A percentile compares a stretch with the other conserved stretches of the same genome.
Conservation (phyloP, 129 eudicot species). For the Escallonia herrerae region DNA sequence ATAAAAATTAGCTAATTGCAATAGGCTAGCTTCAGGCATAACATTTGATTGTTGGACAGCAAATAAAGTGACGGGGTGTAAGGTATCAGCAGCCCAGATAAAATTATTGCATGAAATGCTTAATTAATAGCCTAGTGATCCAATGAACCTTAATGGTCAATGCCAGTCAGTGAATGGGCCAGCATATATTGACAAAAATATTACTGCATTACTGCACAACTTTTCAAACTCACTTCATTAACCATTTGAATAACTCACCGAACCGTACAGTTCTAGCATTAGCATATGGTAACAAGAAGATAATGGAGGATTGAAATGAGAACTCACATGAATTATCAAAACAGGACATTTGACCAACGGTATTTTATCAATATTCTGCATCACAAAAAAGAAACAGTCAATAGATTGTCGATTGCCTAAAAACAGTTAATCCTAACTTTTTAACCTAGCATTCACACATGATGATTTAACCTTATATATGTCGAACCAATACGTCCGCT, state of each 20-base stretch:
- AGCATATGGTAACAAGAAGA: not conserved
- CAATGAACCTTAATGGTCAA: not conserved
- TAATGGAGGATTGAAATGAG: not conserved
- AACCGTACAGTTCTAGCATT: not conserved
- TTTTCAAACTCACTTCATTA: not conserved
- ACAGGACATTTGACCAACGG: conserved; percentile 79
- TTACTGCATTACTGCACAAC: not conserved
- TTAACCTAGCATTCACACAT: too few species aligned
- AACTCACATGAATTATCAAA: conserved; percentile 79
- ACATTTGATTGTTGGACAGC: too few species aligned
- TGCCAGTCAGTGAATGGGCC: not conserved
- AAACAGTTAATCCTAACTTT: not conserved
- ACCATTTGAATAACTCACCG: not conserved
- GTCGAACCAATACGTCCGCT: conserved; percentile 94
- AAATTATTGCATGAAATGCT: too few species aligned
- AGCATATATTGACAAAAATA: not conserved
- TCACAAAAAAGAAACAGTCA: not conserved
- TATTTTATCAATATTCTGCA: conserved; percentile 96
- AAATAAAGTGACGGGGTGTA: too few species aligned
- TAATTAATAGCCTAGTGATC: not conserved
- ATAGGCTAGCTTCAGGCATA: too few species aligned
- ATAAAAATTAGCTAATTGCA: too few species aligned
- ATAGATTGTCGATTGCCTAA: not conserved
- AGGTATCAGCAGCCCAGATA: too few species aligned
- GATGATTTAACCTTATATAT: conserved; percentile 64